These are phyloP conservation scores for Auriculariales sp. DNA, from an alignment of 768 basidiomycete genomes.

Conservation along the genomic window DNA sequence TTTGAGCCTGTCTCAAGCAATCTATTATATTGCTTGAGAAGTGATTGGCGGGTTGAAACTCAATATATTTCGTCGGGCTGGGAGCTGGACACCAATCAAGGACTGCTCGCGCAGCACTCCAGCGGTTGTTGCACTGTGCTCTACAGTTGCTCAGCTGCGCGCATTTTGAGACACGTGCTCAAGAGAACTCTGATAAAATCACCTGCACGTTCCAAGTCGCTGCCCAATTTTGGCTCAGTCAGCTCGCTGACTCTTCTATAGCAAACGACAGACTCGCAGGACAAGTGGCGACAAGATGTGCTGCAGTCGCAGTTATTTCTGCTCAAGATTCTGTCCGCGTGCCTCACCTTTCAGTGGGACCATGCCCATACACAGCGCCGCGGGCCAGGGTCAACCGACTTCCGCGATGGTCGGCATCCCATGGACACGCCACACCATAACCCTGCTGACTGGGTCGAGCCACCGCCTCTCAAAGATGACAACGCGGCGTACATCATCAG, in stretches of 20 bases:
- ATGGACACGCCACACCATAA: constrained; percentile 10
- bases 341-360: constrained; percentile 67
- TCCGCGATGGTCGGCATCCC: constrained; percentile 16
- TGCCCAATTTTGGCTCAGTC: neutral
- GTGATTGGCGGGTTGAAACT: constrained; percentile 7
- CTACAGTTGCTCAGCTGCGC: too few species aligned
- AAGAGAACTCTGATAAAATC: too few species aligned
- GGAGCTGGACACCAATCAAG: neutral
- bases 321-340: constrained; percentile 63
- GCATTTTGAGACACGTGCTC: too few species aligned
- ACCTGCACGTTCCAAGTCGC: neutral
- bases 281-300: constrained; percentile 46
- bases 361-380: constrained; percentile 26
- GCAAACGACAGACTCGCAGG: constrained; percentile 36
- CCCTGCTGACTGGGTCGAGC: constrained; percentile 39
- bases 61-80: constrained; percentile 6
- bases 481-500: constrained; percentile 71
- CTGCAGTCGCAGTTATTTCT: constrained; percentile 80
- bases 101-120: too few species aligned
- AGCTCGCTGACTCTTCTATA: constrained; percentile 11
- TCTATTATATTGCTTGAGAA: constrained; percentile 2
- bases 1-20: constrained; percentile 6
- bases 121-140: too few species aligned
- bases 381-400: constrained; percentile 20
- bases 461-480: constrained; percentile 62